Base-by-base conservation (phyloP, 768 basidiomycete species). In the Lyophyllum shimeji region DNA sequence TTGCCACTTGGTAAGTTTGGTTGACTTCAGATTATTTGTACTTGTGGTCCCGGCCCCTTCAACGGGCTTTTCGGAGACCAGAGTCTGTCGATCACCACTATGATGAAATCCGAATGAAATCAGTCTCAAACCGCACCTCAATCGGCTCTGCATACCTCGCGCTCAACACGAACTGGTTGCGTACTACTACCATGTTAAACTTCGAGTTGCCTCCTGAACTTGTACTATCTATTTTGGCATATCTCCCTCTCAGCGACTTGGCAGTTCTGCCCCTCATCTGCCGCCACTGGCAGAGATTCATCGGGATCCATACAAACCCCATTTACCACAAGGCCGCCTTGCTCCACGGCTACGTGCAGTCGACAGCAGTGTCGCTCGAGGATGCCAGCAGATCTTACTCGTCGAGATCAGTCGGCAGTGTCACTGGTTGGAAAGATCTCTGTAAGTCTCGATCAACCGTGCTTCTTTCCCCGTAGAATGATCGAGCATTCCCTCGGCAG, bases 291-390 rank as follows among this genome's bases (percentile, higher is more conserved):
- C 67, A 75, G 37, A 40, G 65, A 17, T 78, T 89, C 55, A 62
- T 87, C 37, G 43, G 66, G 7, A 57, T 57, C 13, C 80, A 91
- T 62, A 74, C 82, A 61, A 65, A 66, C 2, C 61, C 72, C 1
- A 74, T 91, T n/a, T 90, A 83, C 64, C 83, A 77, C 57, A 72
- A 79, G 21, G 83, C 82, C 6, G 83, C 87, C 0, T 56, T 76
- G 46, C 62, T 79, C 13, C 83, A 86, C 59, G 73, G 71, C 23
- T 85, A 80, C 64, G 66, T 77, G 18, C 56, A 66, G 27, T 68
- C 70, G 5, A 60, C 58, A 0, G 53, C 62, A 1, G 58, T 60
- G 11, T 29, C 68, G 15, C 58, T 77, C 23, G 62, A 70, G 17
- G 67, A 78, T 29, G 68, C 72, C 7, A 60, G 61, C 23, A 58